phyloP scores from a whole-genome alignment of 177 flowering plant genomes.

The Telopea speciosissima region DNA sequence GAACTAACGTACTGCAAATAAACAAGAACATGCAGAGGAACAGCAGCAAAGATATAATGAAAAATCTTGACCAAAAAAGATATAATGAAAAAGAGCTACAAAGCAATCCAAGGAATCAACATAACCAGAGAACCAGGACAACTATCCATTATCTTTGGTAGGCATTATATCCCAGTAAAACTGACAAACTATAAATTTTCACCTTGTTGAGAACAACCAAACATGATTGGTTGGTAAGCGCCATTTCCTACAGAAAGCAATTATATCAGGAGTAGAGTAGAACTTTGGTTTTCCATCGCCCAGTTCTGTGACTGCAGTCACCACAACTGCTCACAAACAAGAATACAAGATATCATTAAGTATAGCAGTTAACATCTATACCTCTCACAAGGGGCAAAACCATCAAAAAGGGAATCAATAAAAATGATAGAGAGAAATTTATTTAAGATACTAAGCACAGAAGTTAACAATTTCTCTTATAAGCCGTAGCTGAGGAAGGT shows the following conservation, averaged over 20 bases:
- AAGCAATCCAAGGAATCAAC: background rate
- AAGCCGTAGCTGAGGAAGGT: background rate
- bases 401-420: background rate
- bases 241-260: slow-evolving; percentile 93
- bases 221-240: slow-evolving; percentile 92
- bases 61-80: too few relatives aligned
- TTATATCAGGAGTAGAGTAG: slow-evolving; percentile 86
- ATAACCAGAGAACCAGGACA: background rate
- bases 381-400: background rate
- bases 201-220: slow-evolving; percentile 96
- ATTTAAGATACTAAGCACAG: background rate
- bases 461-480: background rate
- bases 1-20: too few relatives aligned
- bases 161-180: background rate
- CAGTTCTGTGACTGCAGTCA: slow-evolving; percentile 92
- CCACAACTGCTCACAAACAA: slow-evolving; percentile 62
- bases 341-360: slow-evolving; percentile 1
- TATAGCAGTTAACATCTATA: too few relatives aligned
- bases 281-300: slow-evolving; percentile 88
- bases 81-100: background rate
- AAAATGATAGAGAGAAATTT: too few relatives aligned
- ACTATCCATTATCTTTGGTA: background rate
- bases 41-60: too few relatives aligned
- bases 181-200: slow-evolving; percentile 8
- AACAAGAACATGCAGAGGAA: too few relatives aligned